A percentile compares a stretch with the other conserved stretches of the same genome.
Evolutionary conservation across 305 asterid species (phyloP).

Genomic region (Petunia hybrid): DNA sequence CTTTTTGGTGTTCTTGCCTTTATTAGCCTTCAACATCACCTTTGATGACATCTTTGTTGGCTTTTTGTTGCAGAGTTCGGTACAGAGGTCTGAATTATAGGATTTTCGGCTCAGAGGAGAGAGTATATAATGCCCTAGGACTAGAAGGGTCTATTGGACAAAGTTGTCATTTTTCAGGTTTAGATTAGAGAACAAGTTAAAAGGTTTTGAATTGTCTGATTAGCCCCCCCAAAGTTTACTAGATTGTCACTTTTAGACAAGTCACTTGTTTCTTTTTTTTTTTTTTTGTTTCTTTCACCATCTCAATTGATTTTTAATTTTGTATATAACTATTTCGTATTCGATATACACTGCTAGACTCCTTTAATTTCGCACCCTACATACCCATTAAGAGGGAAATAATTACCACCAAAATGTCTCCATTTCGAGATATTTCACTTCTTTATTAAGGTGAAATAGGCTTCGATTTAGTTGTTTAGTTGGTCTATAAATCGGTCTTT

Average conservation of each 20-base stretch:
- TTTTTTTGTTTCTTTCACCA: too few species aligned
- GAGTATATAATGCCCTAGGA: not conserved
- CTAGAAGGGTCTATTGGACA: not conserved
- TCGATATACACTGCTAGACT: too few species aligned
- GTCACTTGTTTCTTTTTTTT: too few species aligned
- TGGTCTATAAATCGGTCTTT: too few species aligned
- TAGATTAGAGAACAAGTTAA: not conserved
- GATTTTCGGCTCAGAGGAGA: not conserved
- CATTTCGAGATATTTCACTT: too few species aligned
- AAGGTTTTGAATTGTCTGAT: not conserved
- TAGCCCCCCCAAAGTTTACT: not conserved
- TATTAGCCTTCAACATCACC: slow-evolving; percentile 63
- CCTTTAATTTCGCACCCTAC: too few species aligned
- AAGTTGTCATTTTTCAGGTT: not conserved
- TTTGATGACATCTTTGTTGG: slow-evolving; percentile 61
- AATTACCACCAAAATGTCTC: too few species aligned
- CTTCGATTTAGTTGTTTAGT: too few species aligned
- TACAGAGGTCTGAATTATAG: not conserved
- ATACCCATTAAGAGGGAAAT: too few species aligned
- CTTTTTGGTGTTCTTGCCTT: slow-evolving; percentile 63
- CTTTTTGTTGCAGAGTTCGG: not conserved
- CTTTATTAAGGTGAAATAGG: too few species aligned
- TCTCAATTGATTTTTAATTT: too few species aligned
- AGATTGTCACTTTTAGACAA: not conserved
- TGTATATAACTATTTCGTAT: too few species aligned